Percentiles rank a stretch among this genome's conserved stretches.
Conservation (phyloP, 2,329 filamentous ascomycete genomes). For the Claviceps sorghi region DNA sequence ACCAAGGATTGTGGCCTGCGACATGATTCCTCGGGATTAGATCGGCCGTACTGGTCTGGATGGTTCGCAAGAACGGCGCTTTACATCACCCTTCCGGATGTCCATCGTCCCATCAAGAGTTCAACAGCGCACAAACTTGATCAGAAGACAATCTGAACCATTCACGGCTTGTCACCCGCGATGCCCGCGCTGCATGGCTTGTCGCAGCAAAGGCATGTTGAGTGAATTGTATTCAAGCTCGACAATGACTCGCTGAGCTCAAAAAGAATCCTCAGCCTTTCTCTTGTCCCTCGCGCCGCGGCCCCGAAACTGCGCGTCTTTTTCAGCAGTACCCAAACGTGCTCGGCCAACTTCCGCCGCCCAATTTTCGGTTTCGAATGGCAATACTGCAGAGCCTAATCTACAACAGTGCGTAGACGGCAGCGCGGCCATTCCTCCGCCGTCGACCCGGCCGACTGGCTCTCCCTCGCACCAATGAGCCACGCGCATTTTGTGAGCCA, state of each 20-base stretch:
- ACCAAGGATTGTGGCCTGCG: slow-evolving; percentile 15
- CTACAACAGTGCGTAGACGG: slow-evolving; percentile 65
- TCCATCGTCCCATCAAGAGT: slow-evolving; percentile 51
- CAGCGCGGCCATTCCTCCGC: slow-evolving; percentile 67
- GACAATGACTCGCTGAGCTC: slow-evolving; percentile 48
- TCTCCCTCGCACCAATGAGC: slow-evolving; percentile 35
- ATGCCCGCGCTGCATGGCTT: slow-evolving; percentile 45
- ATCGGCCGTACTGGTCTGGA: slow-evolving; percentile 25
- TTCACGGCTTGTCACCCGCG: slow-evolving; percentile 62
- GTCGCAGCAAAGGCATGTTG: slow-evolving; percentile 54
- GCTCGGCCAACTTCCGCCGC: slow-evolving; percentile 51
- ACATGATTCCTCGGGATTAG: slow-evolving; percentile 25
- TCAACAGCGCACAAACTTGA: slow-evolving; percentile 70
- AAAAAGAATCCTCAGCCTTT: slow-evolving; percentile 41
- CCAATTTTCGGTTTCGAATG: slow-evolving; percentile 55
- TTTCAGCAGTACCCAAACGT: slow-evolving; percentile 48
- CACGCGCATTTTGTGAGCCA: slow-evolving; percentile 40
- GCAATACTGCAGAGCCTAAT: slow-evolving; percentile 62
- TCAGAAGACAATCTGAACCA: slow-evolving; percentile 59
- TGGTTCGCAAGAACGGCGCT: slow-evolving; percentile 41
- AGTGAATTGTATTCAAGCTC: slow-evolving; percentile 64
- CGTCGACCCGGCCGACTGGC: slow-evolving; percentile 16
- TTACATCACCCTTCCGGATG: slow-evolving; percentile 50
- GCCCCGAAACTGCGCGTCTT: slow-evolving; percentile 27
- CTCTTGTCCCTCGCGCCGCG: slow-evolving; percentile 29